Conservation (phyloP, 441 rosid species). For the Populus hybrid region DNA sequence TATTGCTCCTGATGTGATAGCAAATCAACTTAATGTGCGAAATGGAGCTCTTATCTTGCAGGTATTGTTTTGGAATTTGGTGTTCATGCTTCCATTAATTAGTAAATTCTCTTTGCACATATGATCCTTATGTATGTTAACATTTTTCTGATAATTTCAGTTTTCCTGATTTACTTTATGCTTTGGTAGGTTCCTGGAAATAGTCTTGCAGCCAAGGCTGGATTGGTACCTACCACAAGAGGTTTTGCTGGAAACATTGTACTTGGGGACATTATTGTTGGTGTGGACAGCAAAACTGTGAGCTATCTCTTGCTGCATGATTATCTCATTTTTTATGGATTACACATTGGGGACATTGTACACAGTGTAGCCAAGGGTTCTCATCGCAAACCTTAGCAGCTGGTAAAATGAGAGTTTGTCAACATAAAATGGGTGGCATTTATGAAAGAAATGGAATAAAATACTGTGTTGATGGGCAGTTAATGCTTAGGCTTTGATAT, state of each 20-base stretch:
- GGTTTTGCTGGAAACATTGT: conserved; percentile 87
- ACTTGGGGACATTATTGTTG: conserved; percentile 80
- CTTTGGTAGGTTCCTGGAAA: conserved; percentile 60
- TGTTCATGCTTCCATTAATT: background rate
- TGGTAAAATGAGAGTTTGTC: no score
- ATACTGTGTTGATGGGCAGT: background rate
- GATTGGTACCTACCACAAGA: conserved; percentile 68
- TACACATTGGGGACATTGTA: background rate
- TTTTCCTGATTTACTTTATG: conserved; percentile 5
- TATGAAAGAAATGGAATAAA: no score
- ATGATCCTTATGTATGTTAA: background rate
- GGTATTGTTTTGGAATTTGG: conserved; percentile 33
- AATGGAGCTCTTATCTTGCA: conserved; percentile 85
- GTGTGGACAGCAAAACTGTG: conserved; percentile 67
- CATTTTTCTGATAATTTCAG: background rate
- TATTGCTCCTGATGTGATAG: conserved; percentile 77
- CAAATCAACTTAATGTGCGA: conserved; percentile 89
- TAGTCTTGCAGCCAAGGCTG: conserved; percentile 71
- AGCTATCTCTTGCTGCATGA: conserved; percentile 25
- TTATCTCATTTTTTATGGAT: background rate
- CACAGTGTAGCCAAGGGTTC: background rate
- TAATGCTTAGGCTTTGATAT: background rate
- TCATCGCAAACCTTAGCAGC: no score
- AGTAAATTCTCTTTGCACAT: background rate
- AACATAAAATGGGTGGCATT: no score